phyloP scores from a whole-genome alignment of 345 rosid genomes.

The Murraya koenigii region DNA sequence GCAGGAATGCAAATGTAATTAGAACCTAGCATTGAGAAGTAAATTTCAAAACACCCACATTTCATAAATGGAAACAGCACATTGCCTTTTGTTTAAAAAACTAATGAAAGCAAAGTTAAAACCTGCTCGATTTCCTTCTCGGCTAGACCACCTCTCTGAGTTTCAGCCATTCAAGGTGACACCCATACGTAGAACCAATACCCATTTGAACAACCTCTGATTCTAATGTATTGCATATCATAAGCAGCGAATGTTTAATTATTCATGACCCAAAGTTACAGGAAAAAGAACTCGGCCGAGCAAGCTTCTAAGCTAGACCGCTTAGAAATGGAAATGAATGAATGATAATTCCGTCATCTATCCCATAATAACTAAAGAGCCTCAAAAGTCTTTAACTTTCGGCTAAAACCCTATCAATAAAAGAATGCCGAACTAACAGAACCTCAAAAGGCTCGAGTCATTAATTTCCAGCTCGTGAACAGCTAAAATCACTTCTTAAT shows the following conservation, averaged over 20 bases:
- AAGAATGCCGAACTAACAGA: slow-evolving; percentile 15
- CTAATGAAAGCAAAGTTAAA: slow-evolving; percentile 3
- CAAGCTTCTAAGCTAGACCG: not conserved
- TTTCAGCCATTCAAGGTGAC: slow-evolving; percentile 75
- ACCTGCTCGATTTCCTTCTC: slow-evolving; percentile 91
- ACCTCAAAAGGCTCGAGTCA: not conserved
- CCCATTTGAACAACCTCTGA: slow-evolving; percentile 51
- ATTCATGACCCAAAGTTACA: slow-evolving; percentile 21
- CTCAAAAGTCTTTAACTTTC: slow-evolving; percentile 10
- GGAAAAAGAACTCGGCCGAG: not conserved
- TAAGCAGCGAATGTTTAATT: slow-evolving; percentile 19
- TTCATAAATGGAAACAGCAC: not conserved
- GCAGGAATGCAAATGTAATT: not conserved
- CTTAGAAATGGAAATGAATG: not conserved
- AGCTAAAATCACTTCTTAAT: slow-evolving; percentile 9
- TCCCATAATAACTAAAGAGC: slow-evolving; percentile 20
- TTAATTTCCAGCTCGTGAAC: slow-evolving; percentile 15
- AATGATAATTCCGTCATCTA: slow-evolving; percentile 17
- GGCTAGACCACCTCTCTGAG: slow-evolving; percentile 56
- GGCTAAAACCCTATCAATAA: slow-evolving; percentile 17
- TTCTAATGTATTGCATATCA: slow-evolving; percentile 18
- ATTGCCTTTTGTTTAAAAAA: not conserved
- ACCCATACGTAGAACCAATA: slow-evolving; percentile 31
- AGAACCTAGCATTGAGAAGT: slow-evolving; percentile 5
- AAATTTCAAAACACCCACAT: not conserved